Base-by-base conservation (phyloP, 352 stramenopile genomes). In the Salisapilia sapeloensis region DNA sequence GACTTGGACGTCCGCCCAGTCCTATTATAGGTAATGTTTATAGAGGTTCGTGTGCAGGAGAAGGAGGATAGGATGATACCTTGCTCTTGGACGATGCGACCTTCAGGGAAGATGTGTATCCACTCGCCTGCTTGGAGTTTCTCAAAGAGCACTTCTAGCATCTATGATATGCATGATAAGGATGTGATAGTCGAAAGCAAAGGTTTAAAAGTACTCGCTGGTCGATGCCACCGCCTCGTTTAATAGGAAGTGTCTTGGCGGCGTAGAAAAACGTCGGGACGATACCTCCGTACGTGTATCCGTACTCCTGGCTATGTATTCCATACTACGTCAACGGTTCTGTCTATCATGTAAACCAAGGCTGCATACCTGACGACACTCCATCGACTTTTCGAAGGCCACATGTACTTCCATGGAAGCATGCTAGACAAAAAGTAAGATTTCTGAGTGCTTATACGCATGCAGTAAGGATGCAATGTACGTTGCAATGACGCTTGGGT, bases 101-200 rank as follows among this genome's bases (percentile, higher is more conserved):
- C 77, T 53, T 92, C 77, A 0, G 77, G 77, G 35, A 89, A 92
- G 37, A 92, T 76, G 46, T 92, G 77, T 3, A 92, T 65, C 77
- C 77, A 92, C 12, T 69, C 38, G 10, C 77, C 77, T 7, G 66
- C 34, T 31, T 85, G 55, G 13, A 85, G 60, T 35, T 85, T 82
- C 26, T 92, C 47, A 31, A 86, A 89, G 32, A 92, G 60, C 8
- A 59, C 44, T 35, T 60, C 46, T 1, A 92, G 48, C 61, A 89
- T 84, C 57, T 83, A 36, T 2, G 42, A 15, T 38, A 18, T 36
- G 9, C 24, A 14, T n/a, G 18, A 10, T 24, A 11, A n/a, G 16
- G 9, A 15, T 11, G 21, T 4, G 15, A 33, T 35, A 33, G 15
- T 11, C 14, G 19, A 24, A 33, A 23, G 4, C 9, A 21, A 11